A percentile compares a stretch with the other conserved stretches of the same genome.
Evolutionary conservation across 495 filamentous ascomycete genomes (phyloP).

Genomic region (Penicillium antarcticum): DNA sequence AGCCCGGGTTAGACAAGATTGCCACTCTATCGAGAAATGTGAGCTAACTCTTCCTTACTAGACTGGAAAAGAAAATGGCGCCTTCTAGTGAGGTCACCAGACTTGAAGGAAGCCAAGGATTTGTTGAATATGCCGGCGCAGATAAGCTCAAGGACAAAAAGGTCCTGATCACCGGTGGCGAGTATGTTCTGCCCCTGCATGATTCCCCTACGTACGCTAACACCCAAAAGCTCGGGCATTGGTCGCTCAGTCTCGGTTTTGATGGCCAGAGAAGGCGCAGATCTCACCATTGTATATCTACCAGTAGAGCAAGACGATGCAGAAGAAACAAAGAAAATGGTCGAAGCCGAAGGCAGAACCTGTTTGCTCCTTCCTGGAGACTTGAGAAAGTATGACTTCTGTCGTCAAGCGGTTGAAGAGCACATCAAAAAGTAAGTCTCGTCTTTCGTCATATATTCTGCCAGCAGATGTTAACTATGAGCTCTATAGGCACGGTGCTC

Average conservation of each 20-base stretch:
- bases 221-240: conserved; percentile 39
- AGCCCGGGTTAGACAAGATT: no score
- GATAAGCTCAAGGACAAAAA: conserved; percentile 46
- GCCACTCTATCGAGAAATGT: no score
- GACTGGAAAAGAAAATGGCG: conserved; percentile 19
- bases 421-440: conserved; percentile 42
- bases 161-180: conserved; percentile 52
- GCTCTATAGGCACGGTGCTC: conserved; percentile 30
- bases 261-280: conserved; percentile 50
- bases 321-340: conserved; percentile 44
- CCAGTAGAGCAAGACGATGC: conserved; percentile 50
- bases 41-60: neutral
- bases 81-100: conserved; percentile 22
- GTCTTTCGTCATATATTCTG: neutral
- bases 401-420: conserved; percentile 44
- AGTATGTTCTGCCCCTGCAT: conserved; percentile 23
- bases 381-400: conserved; percentile 43
- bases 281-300: conserved; percentile 52
- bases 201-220: neutral
- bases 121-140: conserved; percentile 38
- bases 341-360: conserved; percentile 42
- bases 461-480: neutral
- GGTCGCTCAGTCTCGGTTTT: conserved; percentile 50
- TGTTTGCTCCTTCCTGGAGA: conserved; percentile 49
- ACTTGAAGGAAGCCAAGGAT: conserved; percentile 18